These are phyloP conservation scores for carrot (Daucus carota) DNA, from an alignment of 129 eudicot species.

Conservation along the genomic window DH1_v3.0 NC_030382.2:33456501-33457000, in stretches of 20 bases:
- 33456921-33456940: not conserved
- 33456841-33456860: not conserved
- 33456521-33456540: not conserved
- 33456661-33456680: constrained; percentile 66
- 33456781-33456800: not conserved
- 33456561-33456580: not conserved
- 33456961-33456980: not conserved
- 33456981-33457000: not conserved
- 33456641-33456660: constrained; percentile 74
- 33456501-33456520: constrained; percentile 12
- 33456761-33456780: not conserved
- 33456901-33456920: not conserved
- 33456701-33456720: not conserved
- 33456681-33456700: constrained; percentile 33
- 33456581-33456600: not conserved
- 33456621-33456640: constrained; percentile 65
- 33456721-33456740: too few species aligned
- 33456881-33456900: not conserved
- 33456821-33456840: not conserved
- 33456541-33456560: not conserved
- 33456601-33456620: constrained; percentile 40
- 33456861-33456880: not conserved
- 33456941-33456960: not conserved
- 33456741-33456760: not conserved
- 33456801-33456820: not conserved